Base-by-base conservation (phyloP, 2,329 filamentous ascomycete genomes). In the Basipetospora chlamydospora region DNA sequence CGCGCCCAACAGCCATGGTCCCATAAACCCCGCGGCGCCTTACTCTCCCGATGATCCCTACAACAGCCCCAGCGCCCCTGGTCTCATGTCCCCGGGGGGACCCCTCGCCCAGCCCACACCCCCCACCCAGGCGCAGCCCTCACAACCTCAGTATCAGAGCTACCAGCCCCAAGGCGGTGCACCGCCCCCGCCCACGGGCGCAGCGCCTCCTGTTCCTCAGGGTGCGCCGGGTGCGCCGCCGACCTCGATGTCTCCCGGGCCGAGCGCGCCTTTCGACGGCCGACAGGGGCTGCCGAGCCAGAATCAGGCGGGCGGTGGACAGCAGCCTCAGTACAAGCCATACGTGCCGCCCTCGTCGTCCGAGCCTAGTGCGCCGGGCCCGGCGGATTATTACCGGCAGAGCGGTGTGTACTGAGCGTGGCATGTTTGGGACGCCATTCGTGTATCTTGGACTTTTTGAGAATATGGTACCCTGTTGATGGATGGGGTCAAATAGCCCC, bases 301-400 rank as follows among this genome's bases (percentile, higher is more conserved):
- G n/a, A n/a, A n/a, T n/a, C n/a, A n/a, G 50, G 28, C 43, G 28
- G 21, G 40, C 26, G 46, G n/a, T n/a, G n/a, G n/a, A n/a, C n/a
- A 46, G 13, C 58, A 61, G 46, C 59, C 59, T 26, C 70, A 73
- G 49, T 78, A 77, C 45, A 76, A 70, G 50, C 66, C 74, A 0
- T 79, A 79, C 40, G 63, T 67, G 3, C 70, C 70, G 3, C 66
- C 60, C 2, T 40, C 41, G 38, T 44, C n/a, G n/a, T n/a, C 49
- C 21, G 54, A 57, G 8, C 62, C 63, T 2, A 68, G 62, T 40
- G 67, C 63, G 4, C 67, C 68, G 4, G 61, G 61, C 10, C 65
- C 67, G 17, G 62, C 60, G 34, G 71, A 73, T 48, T 76, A 70
- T 46, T 76, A 76, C 47, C 58, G 69, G 33, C 63, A 66, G 44